These are phyloP conservation scores for Pichia sp. DNA, from an alignment of 1,139 yeast genomes.

Conservation along the genomic window DNA sequence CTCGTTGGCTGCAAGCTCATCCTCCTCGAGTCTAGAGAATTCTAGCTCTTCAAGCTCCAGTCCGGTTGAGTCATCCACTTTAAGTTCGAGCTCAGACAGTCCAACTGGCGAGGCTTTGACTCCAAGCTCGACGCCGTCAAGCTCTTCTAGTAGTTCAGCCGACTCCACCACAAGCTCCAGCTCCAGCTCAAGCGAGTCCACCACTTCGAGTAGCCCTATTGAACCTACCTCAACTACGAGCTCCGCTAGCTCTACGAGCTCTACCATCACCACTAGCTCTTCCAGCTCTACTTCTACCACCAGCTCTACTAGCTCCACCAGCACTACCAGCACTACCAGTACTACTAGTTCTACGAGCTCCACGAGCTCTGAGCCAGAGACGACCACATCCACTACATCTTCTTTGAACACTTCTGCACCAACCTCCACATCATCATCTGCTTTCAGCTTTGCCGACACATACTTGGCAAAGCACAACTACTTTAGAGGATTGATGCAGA, in stretches of 20 bases:
- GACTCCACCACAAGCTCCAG: not conserved
- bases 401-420: slow-evolving; percentile 15
- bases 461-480: slow-evolving; percentile 44
- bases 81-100: slow-evolving; percentile 6
- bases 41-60: slow-evolving; percentile 5
- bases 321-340: slow-evolving; percentile 26
- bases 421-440: slow-evolving; percentile 17
- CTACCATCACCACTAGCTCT: slow-evolving; percentile 14
- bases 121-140: too few relatives aligned
- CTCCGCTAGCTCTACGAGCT: slow-evolving; percentile 16
- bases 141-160: not conserved
- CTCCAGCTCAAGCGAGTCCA: not conserved
- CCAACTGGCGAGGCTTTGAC: not conserved
- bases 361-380: not conserved
- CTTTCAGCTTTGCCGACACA: slow-evolving; percentile 26
- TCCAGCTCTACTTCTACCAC: slow-evolving; percentile 11
- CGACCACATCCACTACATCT: slow-evolving; percentile 21
- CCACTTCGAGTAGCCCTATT: not conserved
- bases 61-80: too few relatives aligned
- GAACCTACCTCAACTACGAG: not conserved
- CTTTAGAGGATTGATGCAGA: slow-evolving; percentile 46
- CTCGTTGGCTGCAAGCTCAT: slow-evolving; percentile 6
- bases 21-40: too few relatives aligned
- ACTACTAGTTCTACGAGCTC: slow-evolving; percentile 47
- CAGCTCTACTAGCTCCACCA: slow-evolving; percentile 12